Conservation (phyloP, 176 grass and related monocot genomes). For the Neostapfia colusana region DNA sequence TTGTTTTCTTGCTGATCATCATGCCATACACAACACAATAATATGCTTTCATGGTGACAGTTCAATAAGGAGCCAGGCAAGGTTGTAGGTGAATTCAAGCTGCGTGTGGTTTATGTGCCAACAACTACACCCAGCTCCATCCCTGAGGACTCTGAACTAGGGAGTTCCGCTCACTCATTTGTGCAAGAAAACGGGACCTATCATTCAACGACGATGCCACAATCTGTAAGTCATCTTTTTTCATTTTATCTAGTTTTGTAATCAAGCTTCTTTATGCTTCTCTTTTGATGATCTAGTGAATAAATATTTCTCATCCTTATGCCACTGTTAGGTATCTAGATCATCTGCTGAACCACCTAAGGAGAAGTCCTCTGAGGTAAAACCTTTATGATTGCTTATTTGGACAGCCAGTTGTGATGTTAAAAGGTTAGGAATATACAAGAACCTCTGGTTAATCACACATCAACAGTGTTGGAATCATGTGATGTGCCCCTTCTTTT, state of each 20-base stretch:
- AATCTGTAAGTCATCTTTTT: constrained; percentile 59
- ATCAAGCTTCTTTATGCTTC: background rate
- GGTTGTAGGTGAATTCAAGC: constrained; percentile 87
- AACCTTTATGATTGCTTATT: constrained; percentile 24
- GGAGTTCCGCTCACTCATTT: constrained; percentile 64
- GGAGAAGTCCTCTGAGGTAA: constrained; percentile 70
- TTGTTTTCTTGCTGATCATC: constrained; percentile 9
- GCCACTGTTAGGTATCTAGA: constrained; percentile 59
- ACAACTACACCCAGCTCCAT: constrained; percentile 57
- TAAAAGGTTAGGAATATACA: constrained; percentile 21
- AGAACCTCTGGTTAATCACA: constrained; percentile 1
- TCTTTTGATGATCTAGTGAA: constrained; percentile 15
- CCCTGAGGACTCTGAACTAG: constrained; percentile 82
- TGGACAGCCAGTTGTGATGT: background rate
- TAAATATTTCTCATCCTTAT: constrained; percentile 28
- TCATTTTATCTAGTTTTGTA: constrained; percentile 18
- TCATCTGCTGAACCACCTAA: constrained; percentile 66
- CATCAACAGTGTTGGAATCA: constrained; percentile 3
- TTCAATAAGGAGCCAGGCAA: constrained; percentile 90
- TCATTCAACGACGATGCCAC: constrained; percentile 47
- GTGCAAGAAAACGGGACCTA: constrained; percentile 61
- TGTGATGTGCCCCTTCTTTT: background rate
- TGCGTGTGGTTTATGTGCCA: constrained; percentile 79
- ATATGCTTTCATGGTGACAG: constrained; percentile 43
- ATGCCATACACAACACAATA: background rate